Conservation (phyloP, 495 filamentous ascomycete species). For the Aspergillus kassunensis region DNA sequence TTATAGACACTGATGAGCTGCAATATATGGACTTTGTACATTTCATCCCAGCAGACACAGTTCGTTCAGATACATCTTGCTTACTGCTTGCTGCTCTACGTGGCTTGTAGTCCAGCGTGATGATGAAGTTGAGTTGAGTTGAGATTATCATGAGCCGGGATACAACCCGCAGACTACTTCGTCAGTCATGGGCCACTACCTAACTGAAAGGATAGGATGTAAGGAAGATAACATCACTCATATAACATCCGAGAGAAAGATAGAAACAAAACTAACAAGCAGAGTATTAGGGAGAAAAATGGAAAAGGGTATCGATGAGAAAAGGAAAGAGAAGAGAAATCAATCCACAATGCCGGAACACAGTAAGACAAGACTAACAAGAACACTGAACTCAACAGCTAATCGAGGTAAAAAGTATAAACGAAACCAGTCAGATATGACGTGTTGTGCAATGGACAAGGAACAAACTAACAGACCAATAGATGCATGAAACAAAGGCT, state of each 20-base stretch:
- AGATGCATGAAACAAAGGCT: constrained; percentile 17
- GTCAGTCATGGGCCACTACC: too few species aligned
- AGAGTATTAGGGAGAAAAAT: constrained; percentile 14
- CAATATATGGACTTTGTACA: background rate
- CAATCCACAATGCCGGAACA: too few species aligned
- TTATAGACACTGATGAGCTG: background rate
- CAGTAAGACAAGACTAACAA: too few species aligned
- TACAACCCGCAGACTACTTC: background rate
- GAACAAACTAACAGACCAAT: constrained; percentile 2
- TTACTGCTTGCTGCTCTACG: too few species aligned
- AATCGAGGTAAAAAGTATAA: too few species aligned
- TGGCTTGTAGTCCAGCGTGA: too few species aligned
- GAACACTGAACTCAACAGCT: too few species aligned
- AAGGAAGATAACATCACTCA: constrained; percentile 9
- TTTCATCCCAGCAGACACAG: too few species aligned
- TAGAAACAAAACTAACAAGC: constrained; percentile 4
- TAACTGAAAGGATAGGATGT: too few species aligned
- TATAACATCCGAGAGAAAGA: constrained; percentile 5
- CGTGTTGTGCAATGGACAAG: background rate
- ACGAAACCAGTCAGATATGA: background rate
- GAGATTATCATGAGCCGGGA: background rate
- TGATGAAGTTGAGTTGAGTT: background rate
- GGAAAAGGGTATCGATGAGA: constrained; percentile 36
- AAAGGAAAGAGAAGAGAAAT: constrained; percentile 9
- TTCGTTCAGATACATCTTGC: background rate